Evolutionary conservation across 1,284 basidiomycete species (phyloP).

Genomic region (Quambalaria eucalypti): DNA sequence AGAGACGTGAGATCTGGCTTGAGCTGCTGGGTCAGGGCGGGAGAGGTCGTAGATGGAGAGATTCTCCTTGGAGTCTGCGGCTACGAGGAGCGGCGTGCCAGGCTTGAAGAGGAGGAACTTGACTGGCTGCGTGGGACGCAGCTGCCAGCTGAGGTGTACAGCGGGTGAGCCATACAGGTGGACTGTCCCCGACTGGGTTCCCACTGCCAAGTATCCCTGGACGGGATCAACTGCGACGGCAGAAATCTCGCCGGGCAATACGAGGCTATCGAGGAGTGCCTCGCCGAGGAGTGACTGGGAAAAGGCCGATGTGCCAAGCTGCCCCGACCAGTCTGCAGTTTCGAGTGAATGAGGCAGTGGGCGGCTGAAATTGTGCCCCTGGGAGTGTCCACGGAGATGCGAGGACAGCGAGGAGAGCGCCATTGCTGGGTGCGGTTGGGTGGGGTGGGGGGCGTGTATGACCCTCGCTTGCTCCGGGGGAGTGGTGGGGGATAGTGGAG

Average conservation of each 20-base stretch:
- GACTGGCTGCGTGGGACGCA: conserved; percentile 51
- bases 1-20: conserved; percentile 17
- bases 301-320: no score
- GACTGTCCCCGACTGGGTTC: conserved; percentile 55
- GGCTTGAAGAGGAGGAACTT: conserved; percentile 59
- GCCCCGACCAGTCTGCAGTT: no score
- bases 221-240: conserved; percentile 42
- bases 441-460: no score
- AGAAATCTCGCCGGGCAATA: conserved; percentile 42
- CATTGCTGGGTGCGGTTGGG: no score
- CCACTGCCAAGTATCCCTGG: conserved; percentile 61
- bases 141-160: conserved; percentile 55
- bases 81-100: conserved; percentile 56
- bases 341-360: no score
- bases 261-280: conserved; percentile 36
- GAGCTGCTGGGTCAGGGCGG: conserved; percentile 48
- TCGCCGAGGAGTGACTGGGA: conserved; percentile 25
- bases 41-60: conserved; percentile 64
- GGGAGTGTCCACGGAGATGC: no score
- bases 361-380: no score
- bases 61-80: conserved; percentile 59
- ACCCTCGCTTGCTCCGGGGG: no score
- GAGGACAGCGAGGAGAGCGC: no score
- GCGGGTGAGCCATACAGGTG: conserved; percentile 61
- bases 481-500: no score